Evolutionary conservation across 2,329 filamentous ascomycete species (phyloP), one percentile per base, ranked within the genome.

Genomic region (Aspergillus sp.): DNA sequence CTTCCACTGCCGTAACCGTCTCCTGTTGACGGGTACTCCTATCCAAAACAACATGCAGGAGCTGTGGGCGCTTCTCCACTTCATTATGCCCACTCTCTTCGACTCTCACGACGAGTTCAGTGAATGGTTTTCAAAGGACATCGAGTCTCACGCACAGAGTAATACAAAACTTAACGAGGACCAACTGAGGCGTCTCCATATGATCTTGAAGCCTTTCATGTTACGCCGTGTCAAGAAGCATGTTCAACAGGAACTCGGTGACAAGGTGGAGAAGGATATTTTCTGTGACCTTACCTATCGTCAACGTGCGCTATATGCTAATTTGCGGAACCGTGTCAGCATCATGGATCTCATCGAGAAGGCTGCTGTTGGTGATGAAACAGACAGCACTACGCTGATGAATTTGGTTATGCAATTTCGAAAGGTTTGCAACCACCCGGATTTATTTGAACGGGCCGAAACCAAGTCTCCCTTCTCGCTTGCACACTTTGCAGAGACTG

Each of bases 21-120:
- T 99, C 47, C 80, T 99, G 44, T 84, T 99, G 18, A 99, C 95
- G 0, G 95, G 95, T 78, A 99, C 95, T 0, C 95, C 95, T 3
- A 98, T 99, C 64, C 95, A 99, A 76, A 99, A 99, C 80, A 99
- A 98, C 82, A 99, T 99, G 95, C 95, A 98, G 76, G 93, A 99
- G 76, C 78, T 99, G 58, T 99, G 95, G 95, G 95, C 95, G 30
- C 78, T 99, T 64, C 83, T 99, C 18, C 95, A 99, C 82, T 99
- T 99, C 79, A 98, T 98, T 79, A 98, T 99, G 95, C 95, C 95
- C n/a, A 96, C 91, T 43, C 82, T 99, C 51, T 99, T 99, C 76
- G 95, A 81, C 62, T 80, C 78, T 12, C 79, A 81, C 48, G 79
- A 81, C 57, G 78, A 81, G 59, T 81, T 81, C 59, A 81, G 79